Base-by-base conservation (phyloP, 1,284 basidiomycete species). In the Marasmius sp. region DNA sequence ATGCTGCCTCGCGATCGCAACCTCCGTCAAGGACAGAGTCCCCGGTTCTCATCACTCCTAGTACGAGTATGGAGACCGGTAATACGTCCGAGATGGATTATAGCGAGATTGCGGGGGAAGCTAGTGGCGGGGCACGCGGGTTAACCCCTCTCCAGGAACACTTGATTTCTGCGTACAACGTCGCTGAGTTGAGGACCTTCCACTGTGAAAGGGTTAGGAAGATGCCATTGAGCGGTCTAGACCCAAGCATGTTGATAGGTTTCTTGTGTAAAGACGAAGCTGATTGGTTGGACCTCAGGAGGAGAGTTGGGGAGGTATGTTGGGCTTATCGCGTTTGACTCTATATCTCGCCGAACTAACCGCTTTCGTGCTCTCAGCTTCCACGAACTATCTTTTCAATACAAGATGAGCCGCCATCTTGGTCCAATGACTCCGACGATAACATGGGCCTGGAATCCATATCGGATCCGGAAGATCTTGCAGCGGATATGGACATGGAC, bases 171-270 rank as follows among this genome's bases (percentile, higher is more conserved):
- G 74, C 78, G 14, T 82, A 82, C 65, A 71, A 71, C 11, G 67
- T 72, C 8, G 91, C 81, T 7, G 92, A 95, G 70, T 77, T 98
- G 36, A 84, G 84, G 66, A 96, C 94, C 2, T 99, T 95, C 81
- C 97, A 98, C 74, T 95, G 94, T 72, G 95, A 98, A 33, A 87
- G 91, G 20, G 90, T 98, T 49, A 84, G 94, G 71, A 95, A 96
- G 83, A 95, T 98, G 93, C 91, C 92, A 0, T 77, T 98, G 52
- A 86, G 87, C 43, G 89, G 89, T n/a, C 77, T 99, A 58, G 97
- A 98, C 72, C 97, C 97, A 11, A 97, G 94, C 70, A 98, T 99
- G 97, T 79, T 99, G 9, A 81, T 98, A 59, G 96, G 96, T 16
- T 98, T 99, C 74, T 72, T 98, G 66, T 90, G 92, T 71, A 85